Conservation (phyloP, 1,284 basidiomycete species). For the Trichosporon faecale region DNA sequence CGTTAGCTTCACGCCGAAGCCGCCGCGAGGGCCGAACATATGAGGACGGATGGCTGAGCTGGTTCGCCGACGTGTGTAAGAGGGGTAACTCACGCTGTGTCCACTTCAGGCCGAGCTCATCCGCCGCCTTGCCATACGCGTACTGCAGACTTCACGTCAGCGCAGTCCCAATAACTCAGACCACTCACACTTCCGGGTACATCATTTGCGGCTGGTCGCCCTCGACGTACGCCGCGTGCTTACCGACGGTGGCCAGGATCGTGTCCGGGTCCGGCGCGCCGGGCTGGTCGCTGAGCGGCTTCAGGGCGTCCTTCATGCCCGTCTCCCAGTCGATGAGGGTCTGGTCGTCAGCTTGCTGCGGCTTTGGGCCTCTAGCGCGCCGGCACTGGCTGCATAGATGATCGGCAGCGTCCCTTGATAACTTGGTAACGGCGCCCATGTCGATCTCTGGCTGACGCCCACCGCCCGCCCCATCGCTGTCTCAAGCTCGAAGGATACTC, state of each 20-base stretch:
- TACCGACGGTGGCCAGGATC: slow-evolving; percentile 28
- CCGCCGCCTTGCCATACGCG: slow-evolving; percentile 19
- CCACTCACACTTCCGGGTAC: slow-evolving; percentile 35
- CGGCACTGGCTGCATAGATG: too few relatives aligned
- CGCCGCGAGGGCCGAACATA: too few relatives aligned
- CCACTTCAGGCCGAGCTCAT: slow-evolving; percentile 16
- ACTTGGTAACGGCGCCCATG: too few relatives aligned
- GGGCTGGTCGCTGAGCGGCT: slow-evolving; percentile 26
- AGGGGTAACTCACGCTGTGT: slow-evolving; percentile 16
- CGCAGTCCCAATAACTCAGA: too few relatives aligned
- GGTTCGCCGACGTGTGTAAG: too few relatives aligned
- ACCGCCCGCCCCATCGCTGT: too few relatives aligned
- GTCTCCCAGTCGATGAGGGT: slow-evolving; percentile 34
- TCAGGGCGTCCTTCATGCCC: slow-evolving; percentile 31
- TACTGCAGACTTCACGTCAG: slow-evolving; percentile 20
- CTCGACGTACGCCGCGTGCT: slow-evolving; percentile 33
- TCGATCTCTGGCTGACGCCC: too few relatives aligned
- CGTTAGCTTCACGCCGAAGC: neutral
- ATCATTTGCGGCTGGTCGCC: slow-evolving; percentile 30
- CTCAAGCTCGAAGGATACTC: neutral
- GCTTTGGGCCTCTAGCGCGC: too few relatives aligned
- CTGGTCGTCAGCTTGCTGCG: neutral
- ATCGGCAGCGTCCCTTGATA: too few relatives aligned
- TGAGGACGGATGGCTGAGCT: too few relatives aligned
- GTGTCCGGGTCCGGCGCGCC: slow-evolving; percentile 22